Conservation (phyloP, 805 yeast genomes). For the Metschnikowia drakensbergensis region DNA sequence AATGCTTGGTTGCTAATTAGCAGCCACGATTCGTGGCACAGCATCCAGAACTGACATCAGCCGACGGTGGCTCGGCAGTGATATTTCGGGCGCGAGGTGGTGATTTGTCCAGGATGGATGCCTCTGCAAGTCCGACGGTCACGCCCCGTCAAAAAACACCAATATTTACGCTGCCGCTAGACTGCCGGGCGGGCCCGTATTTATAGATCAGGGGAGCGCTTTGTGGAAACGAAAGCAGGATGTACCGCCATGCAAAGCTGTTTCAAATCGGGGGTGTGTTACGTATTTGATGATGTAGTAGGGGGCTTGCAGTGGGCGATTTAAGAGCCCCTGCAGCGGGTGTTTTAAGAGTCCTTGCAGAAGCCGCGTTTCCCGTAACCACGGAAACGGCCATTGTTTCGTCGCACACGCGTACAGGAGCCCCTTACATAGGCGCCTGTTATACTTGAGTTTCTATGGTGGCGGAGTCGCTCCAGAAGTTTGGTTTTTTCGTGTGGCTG, state of each 20-base stretch:
- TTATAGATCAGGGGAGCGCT: neutral
- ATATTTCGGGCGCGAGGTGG: too few species aligned
- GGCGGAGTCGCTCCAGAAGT: neutral
- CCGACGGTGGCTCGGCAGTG: too few species aligned
- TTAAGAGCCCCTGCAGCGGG: neutral
- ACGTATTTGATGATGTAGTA: neutral
- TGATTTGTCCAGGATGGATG: too few species aligned
- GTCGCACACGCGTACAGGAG: neutral
- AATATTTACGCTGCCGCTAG: neutral
- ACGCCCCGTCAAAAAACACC: neutral
- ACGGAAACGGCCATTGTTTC: neutral
- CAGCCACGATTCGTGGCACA: neutral
- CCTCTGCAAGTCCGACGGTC: too few species aligned
- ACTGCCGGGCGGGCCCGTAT: neutral
- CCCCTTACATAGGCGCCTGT: neutral
- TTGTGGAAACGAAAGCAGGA: neutral
- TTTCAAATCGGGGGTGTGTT: neutral
- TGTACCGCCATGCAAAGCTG: neutral
- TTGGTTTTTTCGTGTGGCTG: neutral
- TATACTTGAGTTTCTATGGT: too few species aligned
- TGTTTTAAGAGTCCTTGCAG: conserved; percentile 2
- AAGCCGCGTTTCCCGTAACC: neutral
- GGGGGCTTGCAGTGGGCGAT: neutral
- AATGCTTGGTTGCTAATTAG: conserved; percentile 3
- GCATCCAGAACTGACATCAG: neutral